phyloP scores from a whole-genome alignment of 1,284 basidiomycete genomes.

The Puccinia triticina region DNA sequence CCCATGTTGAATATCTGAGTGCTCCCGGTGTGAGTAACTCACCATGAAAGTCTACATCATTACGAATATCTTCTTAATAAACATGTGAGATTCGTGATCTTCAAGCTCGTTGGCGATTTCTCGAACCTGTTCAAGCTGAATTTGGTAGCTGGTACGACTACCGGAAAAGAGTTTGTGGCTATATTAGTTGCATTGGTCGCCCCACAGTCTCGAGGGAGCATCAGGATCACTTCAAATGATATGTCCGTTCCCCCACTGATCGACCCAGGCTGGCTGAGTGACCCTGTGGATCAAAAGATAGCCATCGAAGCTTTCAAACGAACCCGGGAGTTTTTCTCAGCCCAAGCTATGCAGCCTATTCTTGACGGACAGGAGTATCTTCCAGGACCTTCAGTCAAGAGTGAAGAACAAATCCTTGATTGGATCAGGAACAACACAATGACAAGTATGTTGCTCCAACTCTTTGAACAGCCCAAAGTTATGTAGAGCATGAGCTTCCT shows the following conservation, averaged over 20 bases:
- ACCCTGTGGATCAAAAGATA: slow-evolving; percentile 25
- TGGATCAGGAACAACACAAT: slow-evolving; percentile 30
- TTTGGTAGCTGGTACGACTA: not conserved
- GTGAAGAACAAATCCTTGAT: slow-evolving; percentile 32
- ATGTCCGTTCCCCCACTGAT: slow-evolving; percentile 20
- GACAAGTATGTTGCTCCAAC: slow-evolving; percentile 13
- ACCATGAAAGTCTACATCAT: no score
- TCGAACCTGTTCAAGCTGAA: not conserved
- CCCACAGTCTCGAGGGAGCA: slow-evolving; percentile 26
- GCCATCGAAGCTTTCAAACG: slow-evolving; percentile 41
- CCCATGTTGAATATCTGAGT: slow-evolving; percentile 44
- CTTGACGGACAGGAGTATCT: slow-evolving; percentile 30
- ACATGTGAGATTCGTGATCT: not conserved
- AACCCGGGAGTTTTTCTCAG: slow-evolving; percentile 29
- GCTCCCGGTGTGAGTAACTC: slow-evolving; percentile 14
- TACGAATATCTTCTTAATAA: not conserved
- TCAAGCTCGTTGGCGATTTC: slow-evolving; percentile 14
- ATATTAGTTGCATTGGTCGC: slow-evolving; percentile 40
- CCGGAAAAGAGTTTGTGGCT: slow-evolving; percentile 30
- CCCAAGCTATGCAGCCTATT: slow-evolving; percentile 36
- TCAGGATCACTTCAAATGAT: slow-evolving; percentile 27
- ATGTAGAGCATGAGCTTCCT: not conserved
- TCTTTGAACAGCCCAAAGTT: no score
- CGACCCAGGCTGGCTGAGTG: slow-evolving; percentile 43
- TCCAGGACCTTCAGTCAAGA: slow-evolving; percentile 24